phyloP scores from a whole-genome alignment of 2,329 filamentous ascomycete genomes.

The Trichoderma polysporum region DNA sequence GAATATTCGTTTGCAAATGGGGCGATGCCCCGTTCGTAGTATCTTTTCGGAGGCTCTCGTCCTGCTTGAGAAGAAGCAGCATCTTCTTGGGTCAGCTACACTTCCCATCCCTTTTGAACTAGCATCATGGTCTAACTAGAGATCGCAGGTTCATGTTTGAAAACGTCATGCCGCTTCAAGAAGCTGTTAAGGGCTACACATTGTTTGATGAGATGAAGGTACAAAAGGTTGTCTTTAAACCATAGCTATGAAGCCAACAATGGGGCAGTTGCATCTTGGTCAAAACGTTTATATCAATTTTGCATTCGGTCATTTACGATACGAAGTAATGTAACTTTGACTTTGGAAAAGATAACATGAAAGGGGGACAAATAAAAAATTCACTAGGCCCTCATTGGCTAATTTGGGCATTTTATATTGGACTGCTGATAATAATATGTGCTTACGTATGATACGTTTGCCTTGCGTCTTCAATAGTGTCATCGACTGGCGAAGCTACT shows the following conservation, averaged over 20 bases:
- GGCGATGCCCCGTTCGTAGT: conserved; percentile 70
- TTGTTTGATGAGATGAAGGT: conserved; percentile 71
- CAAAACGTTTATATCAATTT: neutral
- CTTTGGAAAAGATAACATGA: no score
- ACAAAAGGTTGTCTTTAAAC: conserved; percentile 71
- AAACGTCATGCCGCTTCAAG: conserved; percentile 67
- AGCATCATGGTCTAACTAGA: neutral
- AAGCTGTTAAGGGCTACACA: conserved; percentile 67
- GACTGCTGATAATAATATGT: no score
- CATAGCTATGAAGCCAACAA: conserved; percentile 21
- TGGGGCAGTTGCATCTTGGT: neutral
- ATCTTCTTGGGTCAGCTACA: conserved; percentile 50
- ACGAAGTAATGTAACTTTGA: neutral
- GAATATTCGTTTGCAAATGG: conserved; percentile 73
- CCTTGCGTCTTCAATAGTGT: no score
- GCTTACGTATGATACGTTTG: no score
- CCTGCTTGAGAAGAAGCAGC: conserved; percentile 64
- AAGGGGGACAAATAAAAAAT: no score
- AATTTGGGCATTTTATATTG: no score
- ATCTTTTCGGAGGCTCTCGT: conserved; percentile 66
- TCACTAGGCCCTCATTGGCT: no score
- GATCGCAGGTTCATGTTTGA: conserved; percentile 69
- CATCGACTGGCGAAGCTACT: no score
- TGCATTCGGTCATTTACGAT: neutral
- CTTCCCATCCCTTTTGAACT: no score